Evolutionary conservation across 768 basidiomycete species (phyloP), one percentile per base, ranked within the genome.

Genomic region (Mycena floridula): DNA sequence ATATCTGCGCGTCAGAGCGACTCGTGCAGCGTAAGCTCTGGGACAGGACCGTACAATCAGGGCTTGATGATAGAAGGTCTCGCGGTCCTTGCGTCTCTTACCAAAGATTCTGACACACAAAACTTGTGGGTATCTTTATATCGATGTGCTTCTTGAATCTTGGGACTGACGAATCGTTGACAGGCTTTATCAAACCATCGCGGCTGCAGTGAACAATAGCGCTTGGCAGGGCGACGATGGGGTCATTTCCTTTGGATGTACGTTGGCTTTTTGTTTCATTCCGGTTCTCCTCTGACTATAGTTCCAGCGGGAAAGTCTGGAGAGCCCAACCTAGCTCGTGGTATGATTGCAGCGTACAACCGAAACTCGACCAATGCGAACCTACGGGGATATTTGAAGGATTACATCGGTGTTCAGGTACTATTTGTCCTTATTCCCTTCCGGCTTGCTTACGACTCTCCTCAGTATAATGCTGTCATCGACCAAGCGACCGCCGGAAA

Each of bases 391-490:
- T 39, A 24, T 13, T n/a, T 50, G 38, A 25, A 40, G 20, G 45
- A 42, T n/a, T 50, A 42, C 25, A 13, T 50, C 15, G 42, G 25
- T 7, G 49, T 50, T 12, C 49, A 50, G 45, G 49, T 50, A 37
- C 38, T 44, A 25, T 42, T n/a, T 37, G 43, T 16, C 7, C 21
- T 36, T 32, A 22, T 2, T 3, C 42, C 40, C 28, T 30, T 22
- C 23, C 37, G 25, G 24, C 32, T 41, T 39, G n/a, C 20, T 25
- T 22, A 7, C 18, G n/a, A 46, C 25, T 45, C 36, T 36, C 36
- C 42, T 20, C 25, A 52, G 51, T 52, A 45, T 38, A 52, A 52
- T 30, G 51, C 51, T 30, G 37, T 52, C 24, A 32, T 39, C 16
- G 45, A 52, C 12, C 40, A 45, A 24, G 48, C 52, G 13, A 53